These are phyloP conservation scores for Penicillium alfredii DNA, from an alignment of 495 filamentous ascomycete genomes.

Conservation along the genomic window DNA sequence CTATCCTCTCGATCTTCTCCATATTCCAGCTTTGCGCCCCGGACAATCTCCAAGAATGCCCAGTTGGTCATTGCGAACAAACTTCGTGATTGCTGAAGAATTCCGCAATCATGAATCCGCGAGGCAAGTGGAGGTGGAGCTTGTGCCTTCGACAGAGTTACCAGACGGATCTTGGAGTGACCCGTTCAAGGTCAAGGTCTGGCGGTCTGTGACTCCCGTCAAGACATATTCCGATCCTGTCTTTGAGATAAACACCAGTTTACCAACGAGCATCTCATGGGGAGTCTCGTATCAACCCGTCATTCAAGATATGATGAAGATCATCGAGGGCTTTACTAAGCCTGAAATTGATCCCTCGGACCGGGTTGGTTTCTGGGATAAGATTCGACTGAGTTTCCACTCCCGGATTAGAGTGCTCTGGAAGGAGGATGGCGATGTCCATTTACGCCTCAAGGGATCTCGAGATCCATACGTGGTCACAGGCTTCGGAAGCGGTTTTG, in stretches of 20 bases:
- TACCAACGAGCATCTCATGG: conserved; percentile 92
- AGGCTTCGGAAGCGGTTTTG: conserved; percentile 85
- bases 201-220: conserved; percentile 85
- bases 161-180: conserved; percentile 31
- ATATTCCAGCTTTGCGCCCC: conserved; percentile 76
- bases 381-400: conserved; percentile 91
- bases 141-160: conserved; percentile 65
- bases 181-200: conserved; percentile 76
- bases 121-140: conserved; percentile 72
- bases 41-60: conserved; percentile 76
- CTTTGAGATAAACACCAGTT: conserved; percentile 85
- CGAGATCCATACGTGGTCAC: conserved; percentile 92
- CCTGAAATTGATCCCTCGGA: conserved; percentile 91
- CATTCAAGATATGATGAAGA: conserved; percentile 99
- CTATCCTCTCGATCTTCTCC: conserved; percentile 87
- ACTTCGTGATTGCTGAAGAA: conserved; percentile 97
- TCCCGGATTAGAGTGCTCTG: conserved; percentile 84
- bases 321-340: conserved; percentile 95
- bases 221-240: conserved; percentile 93
- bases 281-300: conserved; percentile 95
- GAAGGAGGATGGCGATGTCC: conserved; percentile 94
- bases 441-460: conserved; percentile 84
- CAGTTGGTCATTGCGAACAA: conserved; percentile 75
- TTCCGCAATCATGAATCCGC: conserved; percentile 71
- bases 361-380: conserved; percentile 96